Base-by-base conservation (phyloP, 202 grass and related monocot genomes). In the Setaria italica region DNA sequence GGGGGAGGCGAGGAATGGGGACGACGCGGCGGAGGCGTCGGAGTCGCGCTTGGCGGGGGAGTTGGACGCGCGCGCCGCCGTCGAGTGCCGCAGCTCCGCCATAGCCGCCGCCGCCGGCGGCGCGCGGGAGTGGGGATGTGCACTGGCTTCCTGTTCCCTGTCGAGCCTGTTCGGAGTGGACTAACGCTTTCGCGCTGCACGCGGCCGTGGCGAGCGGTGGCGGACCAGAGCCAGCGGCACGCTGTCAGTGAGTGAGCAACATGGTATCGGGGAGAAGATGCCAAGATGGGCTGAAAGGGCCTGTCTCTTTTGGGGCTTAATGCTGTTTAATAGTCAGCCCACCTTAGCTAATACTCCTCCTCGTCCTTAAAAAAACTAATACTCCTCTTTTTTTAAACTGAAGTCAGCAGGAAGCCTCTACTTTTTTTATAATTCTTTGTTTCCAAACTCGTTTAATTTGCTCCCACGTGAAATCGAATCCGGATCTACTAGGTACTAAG, bases 21-120 rank as follows among this genome's bases (percentile, higher is more conserved):
- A 87, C 35, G 90, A 81, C 55, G 81, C 20, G 16, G 80, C 20
- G 1, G 81, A 81, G 57, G 89, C 82, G 64, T 76, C 84, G 21
- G 86, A 88, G 50, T 91, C 92, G 72, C 90, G 87, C 91, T 93
- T 93, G 6, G 90, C 89, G 3, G 91, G 91, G 45, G 86, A 91
- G 76, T 78, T 87, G 84, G 77, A 90, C 33, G 81, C 60, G 64
- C 73, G 89, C 55, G 67, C 88, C 70, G 78, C 87, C 79, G 81
- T 80, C 49, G 93, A 93, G 84, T 95, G 88, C 72, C 95, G 90
- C 74, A 98, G 89, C 86, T 98, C 95, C 81, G 93, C 95, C 93
- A 98, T 98, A 66, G 70, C 39, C 51, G 53, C 51, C 60, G 56
- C 65, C 79, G 62, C 4, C 72, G 17, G 80, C 59, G 72, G 80